A percentile compares a stretch with the other conserved stretches of the same genome.
Conservation (phyloP, 2,329 filamentous ascomycete species). For the Saccharata proteae region DNA sequence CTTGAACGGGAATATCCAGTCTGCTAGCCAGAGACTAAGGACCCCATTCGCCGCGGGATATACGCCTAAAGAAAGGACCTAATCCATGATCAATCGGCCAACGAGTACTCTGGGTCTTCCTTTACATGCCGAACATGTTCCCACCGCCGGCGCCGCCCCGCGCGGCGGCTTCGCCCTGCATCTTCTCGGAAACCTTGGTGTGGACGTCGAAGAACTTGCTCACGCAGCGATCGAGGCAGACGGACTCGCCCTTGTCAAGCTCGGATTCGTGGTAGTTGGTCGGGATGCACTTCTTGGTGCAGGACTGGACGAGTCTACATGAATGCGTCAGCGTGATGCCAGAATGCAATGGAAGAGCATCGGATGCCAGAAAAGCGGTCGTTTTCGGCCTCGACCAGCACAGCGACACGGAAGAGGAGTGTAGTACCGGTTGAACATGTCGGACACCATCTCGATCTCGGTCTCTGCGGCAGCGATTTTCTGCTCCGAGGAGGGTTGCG, state of each 20-base stretch:
- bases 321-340: too few relatives aligned
- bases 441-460: conserved; percentile 93
- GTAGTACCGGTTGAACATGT: conserved; percentile 90
- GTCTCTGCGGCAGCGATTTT: conserved; percentile 95
- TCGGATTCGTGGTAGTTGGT: conserved; percentile 88
- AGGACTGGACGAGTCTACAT: conserved; percentile 68
- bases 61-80: too few relatives aligned
- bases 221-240: conserved; percentile 95
- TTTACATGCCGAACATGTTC: conserved; percentile 56
- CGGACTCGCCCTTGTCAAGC: conserved; percentile 96
- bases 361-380: conserved; percentile 9
- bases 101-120: too few relatives aligned
- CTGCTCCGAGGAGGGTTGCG: conserved; percentile 86
- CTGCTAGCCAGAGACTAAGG: too few relatives aligned
- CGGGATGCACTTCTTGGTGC: conserved; percentile 89
- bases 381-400: too few relatives aligned
- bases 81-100: too few relatives aligned
- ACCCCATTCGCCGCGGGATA: too few relatives aligned
- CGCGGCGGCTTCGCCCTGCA: conserved; percentile 73
- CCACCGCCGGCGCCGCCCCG: conserved; percentile 46
- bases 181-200: conserved; percentile 92
- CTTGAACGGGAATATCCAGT: too few relatives aligned
- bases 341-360: conserved; percentile 4
- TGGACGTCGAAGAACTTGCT: conserved; percentile 98
- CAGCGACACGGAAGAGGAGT: too few relatives aligned